These are phyloP conservation scores for Porpolomopsis calyptriformis DNA, from an alignment of 768 basidiomycete genomes.

Conservation along the genomic window DNA sequence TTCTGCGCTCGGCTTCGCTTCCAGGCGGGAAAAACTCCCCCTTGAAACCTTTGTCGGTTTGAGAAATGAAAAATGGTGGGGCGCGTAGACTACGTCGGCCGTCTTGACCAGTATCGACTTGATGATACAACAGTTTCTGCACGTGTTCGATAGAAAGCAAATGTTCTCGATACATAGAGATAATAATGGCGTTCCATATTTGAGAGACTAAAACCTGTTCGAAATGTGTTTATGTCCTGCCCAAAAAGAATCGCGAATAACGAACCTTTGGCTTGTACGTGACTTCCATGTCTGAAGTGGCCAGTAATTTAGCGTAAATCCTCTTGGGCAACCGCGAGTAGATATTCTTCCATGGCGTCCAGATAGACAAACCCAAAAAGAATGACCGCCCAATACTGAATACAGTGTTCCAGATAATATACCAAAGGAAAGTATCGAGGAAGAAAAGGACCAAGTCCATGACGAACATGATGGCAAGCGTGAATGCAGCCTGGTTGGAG, in stretches of 20 bases:
- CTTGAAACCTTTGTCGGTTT: conserved; percentile 72
- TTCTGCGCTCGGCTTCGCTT: conserved; percentile 92
- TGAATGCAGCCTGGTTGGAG: conserved; percentile 88
- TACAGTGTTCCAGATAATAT: conserved; percentile 98
- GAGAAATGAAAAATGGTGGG: conserved; percentile 96
- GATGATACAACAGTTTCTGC: conserved; percentile 95
- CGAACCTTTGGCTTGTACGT: conserved; percentile 99
- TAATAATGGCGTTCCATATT: conserved; percentile 99
- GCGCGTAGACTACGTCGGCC: conserved; percentile 89
- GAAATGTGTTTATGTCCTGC: conserved; percentile 1
- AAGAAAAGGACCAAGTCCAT: conserved; percentile 98
- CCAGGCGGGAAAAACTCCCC: conserved; percentile 89
- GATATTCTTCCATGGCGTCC: conserved; percentile 99
- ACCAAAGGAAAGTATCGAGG: conserved; percentile 99
- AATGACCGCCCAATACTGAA: conserved; percentile 85
- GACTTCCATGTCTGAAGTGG: conserved; percentile 91
- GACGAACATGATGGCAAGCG: conserved; percentile 94
- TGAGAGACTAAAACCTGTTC: conserved; percentile 88
- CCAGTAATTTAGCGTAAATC: conserved; percentile 91
- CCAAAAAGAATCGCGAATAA: neutral
- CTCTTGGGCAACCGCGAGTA: conserved; percentile 92
- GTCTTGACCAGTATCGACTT: conserved; percentile 69
- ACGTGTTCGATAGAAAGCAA: conserved; percentile 98
- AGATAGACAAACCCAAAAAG: conserved; percentile 85
- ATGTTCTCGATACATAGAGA: conserved; percentile 99